Evolutionary conservation across 2,329 filamentous ascomycete genomes (phyloP), one percentile per base, ranked within the genome.

Genomic region (Penicillium sclerotigenum): DNA sequence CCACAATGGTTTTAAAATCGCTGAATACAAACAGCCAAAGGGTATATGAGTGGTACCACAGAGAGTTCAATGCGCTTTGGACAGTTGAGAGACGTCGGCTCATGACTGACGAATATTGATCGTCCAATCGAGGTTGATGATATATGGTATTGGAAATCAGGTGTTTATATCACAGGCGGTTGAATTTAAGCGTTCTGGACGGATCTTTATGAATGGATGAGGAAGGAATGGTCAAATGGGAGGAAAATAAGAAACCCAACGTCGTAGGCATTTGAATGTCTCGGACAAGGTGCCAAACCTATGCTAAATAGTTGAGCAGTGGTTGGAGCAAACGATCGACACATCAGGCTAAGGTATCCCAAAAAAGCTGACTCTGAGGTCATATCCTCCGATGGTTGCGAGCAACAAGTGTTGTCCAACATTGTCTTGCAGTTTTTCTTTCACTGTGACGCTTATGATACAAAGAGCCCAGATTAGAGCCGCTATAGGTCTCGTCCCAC

Each of bases 1-100:
- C 28, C 8, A 66, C 58, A 37, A 71, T 68, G 14, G 68, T 69
- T 24, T 57, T 52, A 18, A 71, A 62, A 43, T 71, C 63, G 31
- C 55, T 67, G 40, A 63, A 49, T 37, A 60, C 64, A 34, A 71
- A 69, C 3, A 63, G 57, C 63, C 62, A 71, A 11, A 67, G 22
- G 1, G 56, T 62, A 16, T 57, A 52, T 3, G 20, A 13, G 9
- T 57, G 54, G 42, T 57, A 59, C 36, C 2, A 14, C 16, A 26
- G 13, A 14, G 20, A 26, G 24, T 14, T 22, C 4, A 45, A 24
- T 28, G 20, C n/a, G 4, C 13, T 13, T 41, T 13, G 26, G 26
- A n/a, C 1, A n/a, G 7, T 24, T n/a, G 33, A 24, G 43, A 33
- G 2, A 46, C 3, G 8, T 24, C 14, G 29, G 4, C 5, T 13